Conservation (phyloP, 2,329 filamentous ascomycete species). For the Stachybotrys chartarum region DNA sequence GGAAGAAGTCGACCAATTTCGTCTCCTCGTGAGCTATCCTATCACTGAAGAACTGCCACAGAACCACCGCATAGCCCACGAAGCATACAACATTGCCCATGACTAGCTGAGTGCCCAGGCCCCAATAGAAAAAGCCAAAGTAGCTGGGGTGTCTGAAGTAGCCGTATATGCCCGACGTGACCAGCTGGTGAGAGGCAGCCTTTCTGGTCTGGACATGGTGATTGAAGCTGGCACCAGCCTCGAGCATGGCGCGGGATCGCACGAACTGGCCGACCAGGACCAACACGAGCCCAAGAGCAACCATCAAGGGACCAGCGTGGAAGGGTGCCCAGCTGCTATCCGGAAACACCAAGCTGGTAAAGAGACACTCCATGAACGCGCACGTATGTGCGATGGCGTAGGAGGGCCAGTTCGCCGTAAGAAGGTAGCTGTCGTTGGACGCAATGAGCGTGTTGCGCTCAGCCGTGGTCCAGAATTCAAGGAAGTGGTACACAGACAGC, state of each 20-base stretch:
- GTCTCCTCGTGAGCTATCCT: conserved; percentile 75
- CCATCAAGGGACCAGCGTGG: conserved; percentile 30
- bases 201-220: conserved; percentile 72
- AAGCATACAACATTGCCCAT: conserved; percentile 80
- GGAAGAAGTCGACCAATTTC: conserved; percentile 75
- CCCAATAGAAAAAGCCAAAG: conserved; percentile 99
- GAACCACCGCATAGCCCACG: conserved; percentile 60
- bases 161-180: conserved; percentile 74
- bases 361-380: conserved; percentile 65
- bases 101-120: conserved; percentile 84
- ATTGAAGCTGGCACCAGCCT: conserved; percentile 88
- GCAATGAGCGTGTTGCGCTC: conserved; percentile 72
- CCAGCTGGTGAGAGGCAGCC: conserved; percentile 64
- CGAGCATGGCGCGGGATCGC: conserved; percentile 77
- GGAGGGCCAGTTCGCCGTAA: conserved; percentile 74
- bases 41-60: conserved; percentile 79
- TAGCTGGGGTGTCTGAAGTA: conserved; percentile 81
- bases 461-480: conserved; percentile 91
- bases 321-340: conserved; percentile 37
- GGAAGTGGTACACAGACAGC: conserved; percentile 82
- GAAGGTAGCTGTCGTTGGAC: conserved; percentile 68
- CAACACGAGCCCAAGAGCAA: conserved; percentile 54
- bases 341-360: conserved; percentile 52
- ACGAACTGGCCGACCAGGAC: conserved; percentile 66
- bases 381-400: conserved; percentile 78